Evolutionary conservation across 257 asterid species (phyloP).

Genomic region (Penstemon davidsonii): DNA sequence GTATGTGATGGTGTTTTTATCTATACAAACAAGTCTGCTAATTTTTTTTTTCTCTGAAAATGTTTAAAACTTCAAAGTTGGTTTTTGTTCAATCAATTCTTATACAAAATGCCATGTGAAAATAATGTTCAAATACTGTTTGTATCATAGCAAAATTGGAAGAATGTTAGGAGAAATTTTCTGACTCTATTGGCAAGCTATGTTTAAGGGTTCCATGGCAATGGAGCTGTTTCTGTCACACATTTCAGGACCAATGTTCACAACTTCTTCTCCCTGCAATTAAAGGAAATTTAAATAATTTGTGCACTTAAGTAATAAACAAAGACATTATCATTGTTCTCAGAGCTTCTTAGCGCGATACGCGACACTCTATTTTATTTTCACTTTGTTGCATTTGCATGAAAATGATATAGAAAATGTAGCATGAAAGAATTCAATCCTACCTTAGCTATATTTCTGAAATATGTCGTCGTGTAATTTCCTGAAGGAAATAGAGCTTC

Average conservation of each 20-base stretch:
- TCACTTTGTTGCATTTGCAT: not conserved
- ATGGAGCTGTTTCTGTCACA: conserved; percentile 62
- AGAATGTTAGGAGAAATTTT: not conserved
- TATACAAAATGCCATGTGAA: no score
- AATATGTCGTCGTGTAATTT: conserved; percentile 58
- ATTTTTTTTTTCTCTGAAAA: no score
- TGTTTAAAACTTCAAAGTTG: no score
- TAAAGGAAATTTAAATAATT: no score
- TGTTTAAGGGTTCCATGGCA: conserved; percentile 67
- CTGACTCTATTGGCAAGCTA: conserved; percentile 50
- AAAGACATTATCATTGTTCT: no score
- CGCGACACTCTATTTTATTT: not conserved
- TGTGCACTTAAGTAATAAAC: no score
- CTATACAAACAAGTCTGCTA: no score
- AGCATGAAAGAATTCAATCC: not conserved
- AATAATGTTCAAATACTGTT: no score
- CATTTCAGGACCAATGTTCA: conserved; percentile 66
- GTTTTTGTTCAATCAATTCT: no score
- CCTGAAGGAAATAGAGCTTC: conserved; percentile 84
- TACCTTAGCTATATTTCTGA: conserved; percentile 91
- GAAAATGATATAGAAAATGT: not conserved
- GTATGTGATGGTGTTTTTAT: no score
- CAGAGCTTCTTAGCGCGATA: no score
- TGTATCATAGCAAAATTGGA: conserved; percentile 7
- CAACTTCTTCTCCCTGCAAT: conserved; percentile 74